Conservation (phyloP, 1,284 basidiomycete genomes). For the Laetiporus sulphureus region DNA sequence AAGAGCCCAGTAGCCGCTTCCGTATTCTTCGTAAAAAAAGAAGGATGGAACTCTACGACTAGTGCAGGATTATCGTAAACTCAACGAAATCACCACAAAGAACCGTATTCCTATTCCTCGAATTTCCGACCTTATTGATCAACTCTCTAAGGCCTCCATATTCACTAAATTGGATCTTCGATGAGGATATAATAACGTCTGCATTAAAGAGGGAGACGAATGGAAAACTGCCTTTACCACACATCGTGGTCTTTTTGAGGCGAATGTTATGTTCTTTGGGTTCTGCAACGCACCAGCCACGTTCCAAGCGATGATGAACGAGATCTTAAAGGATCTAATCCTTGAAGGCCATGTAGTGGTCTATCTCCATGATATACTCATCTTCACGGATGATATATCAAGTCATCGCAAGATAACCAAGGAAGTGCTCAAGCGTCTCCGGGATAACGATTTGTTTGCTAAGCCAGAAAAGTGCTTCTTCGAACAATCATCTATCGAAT, state of each 20-base stretch:
- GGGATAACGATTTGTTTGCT: conserved; percentile 21
- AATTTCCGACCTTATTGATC: conserved; percentile 6
- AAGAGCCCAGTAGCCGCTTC: neutral
- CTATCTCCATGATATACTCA: conserved; percentile 25
- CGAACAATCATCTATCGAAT: conserved; percentile 22
- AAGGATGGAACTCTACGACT: conserved; percentile 4
- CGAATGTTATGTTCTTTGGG: conserved; percentile 12
- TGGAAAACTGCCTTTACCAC: conserved; percentile 13
- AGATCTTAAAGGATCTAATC: conserved; percentile 19
- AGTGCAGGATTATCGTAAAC: conserved; percentile 4
- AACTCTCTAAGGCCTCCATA: conserved; percentile 3
- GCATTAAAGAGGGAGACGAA: conserved; percentile 12
- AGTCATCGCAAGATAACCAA: conserved; percentile 15
- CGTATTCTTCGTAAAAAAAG: conserved; percentile 6
- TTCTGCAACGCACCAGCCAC: conserved; percentile 12
- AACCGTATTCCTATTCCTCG: conserved; percentile 8
- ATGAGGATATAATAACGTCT: conserved; percentile 12
- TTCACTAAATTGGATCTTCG: conserved; percentile 10
- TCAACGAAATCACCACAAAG: conserved; percentile 13
- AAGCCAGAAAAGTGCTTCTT: conserved; percentile 34
- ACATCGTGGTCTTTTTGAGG: conserved; percentile 8
- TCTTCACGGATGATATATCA: conserved; percentile 12
- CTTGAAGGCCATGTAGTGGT: conserved; percentile 13
- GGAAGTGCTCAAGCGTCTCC: conserved; percentile 27
- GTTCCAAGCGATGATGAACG: conserved; percentile 14